Evolutionary conservation across 192 early-diverging fungal genomes (phyloP).

Genomic region (Funneliformis geosporum): DNA sequence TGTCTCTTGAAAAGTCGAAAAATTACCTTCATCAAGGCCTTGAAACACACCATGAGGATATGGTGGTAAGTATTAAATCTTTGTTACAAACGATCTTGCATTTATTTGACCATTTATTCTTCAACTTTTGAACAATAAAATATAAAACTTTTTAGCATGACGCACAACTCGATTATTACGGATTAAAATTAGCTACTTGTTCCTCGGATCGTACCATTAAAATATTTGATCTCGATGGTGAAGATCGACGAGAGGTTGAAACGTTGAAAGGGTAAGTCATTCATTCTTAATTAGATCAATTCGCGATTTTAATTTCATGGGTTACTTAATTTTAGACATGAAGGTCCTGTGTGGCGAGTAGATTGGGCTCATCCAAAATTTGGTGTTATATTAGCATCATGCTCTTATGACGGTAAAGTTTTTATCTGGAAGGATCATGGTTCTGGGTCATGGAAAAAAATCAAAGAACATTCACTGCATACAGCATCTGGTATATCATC

Average conservation of each 20-base stretch:
- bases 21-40: conserved; percentile 51
- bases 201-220: conserved; percentile 95
- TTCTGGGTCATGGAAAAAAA: conserved; percentile 67
- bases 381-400: conserved; percentile 93
- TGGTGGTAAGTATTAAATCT: conserved; percentile 65
- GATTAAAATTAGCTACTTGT: conserved; percentile 93
- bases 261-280: conserved; percentile 69
- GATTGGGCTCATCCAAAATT: conserved; percentile 99
- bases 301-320: neutral
- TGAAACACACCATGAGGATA: conserved; percentile 87
- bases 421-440: conserved; percentile 95
- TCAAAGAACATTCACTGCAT: conserved; percentile 87
- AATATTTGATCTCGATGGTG: conserved; percentile 88
- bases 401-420: conserved; percentile 94
- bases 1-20: neutral
- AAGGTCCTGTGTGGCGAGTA: conserved; percentile 99
- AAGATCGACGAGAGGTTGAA: conserved; percentile 63
- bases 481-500: conserved; percentile 85
- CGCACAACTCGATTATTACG: conserved; percentile 65
- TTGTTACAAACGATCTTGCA: neutral
- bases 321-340: conserved; percentile 64
- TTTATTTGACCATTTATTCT: neutral
- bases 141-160: conserved; percentile 49
- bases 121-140: no score
- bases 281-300: neutral